Evolutionary conservation across 768 basidiomycete species (phyloP).

Genomic region (Leccinum subgranulosum): DNA sequence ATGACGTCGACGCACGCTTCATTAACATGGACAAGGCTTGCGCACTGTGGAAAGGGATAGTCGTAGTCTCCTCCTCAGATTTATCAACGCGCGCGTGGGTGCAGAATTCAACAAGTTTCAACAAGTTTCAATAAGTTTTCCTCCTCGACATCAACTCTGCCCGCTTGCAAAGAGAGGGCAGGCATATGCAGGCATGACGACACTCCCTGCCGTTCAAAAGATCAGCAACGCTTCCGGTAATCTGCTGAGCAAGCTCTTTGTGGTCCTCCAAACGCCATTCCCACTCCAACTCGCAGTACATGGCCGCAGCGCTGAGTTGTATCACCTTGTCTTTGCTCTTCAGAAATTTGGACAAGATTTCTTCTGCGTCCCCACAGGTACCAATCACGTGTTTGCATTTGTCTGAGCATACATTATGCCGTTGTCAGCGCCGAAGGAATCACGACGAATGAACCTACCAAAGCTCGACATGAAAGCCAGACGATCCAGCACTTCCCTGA

Average conservation of each 20-base stretch:
- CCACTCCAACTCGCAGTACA: conserved; percentile 26
- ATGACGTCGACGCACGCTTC: conserved; percentile 13
- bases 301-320: conserved; percentile 23
- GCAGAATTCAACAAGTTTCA: conserved; percentile 18
- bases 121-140: conserved; percentile 14
- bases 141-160: conserved; percentile 10
- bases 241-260: neutral
- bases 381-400: conserved; percentile 10
- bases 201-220: conserved; percentile 13
- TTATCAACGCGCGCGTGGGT: conserved; percentile 3
- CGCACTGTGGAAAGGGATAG: conserved; percentile 21
- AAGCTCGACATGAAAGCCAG: conserved; percentile 30
- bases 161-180: conserved; percentile 29
- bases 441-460: conserved; percentile 8
- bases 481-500: conserved; percentile 24
- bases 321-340: conserved; percentile 13
- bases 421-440: neutral
- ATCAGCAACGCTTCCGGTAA: conserved; percentile 7
- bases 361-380: neutral
- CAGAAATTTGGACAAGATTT: conserved; percentile 14
- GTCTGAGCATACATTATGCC: conserved; percentile 5
- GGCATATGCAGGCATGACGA: conserved; percentile 25
- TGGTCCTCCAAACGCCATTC: conserved; percentile 12
- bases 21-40: conserved; percentile 27
- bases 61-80: conserved; percentile 17